Conservation (phyloP, 257 asterid genomes). For the Penstemon barbatus region DNA sequence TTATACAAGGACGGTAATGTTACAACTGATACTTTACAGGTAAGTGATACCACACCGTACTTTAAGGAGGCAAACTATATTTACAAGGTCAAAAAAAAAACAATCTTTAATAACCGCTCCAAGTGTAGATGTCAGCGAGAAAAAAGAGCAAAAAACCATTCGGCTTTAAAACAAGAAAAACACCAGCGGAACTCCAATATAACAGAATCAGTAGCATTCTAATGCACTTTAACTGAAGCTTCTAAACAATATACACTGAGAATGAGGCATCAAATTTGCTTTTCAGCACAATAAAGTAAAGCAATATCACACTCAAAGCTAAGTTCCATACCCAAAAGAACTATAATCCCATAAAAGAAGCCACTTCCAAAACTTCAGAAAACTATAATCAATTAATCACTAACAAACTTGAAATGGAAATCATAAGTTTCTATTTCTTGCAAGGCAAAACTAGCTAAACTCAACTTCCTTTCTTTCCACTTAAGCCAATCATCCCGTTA, state of each 20-base stretch:
- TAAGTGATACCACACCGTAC: no score
- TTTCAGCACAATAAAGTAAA: slow-evolving; percentile 9
- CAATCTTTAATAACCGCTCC: no score
- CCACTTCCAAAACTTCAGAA: background rate
- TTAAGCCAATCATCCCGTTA: slow-evolving; percentile 21
- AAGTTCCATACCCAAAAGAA: slow-evolving; percentile 13
- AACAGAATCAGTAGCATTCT: slow-evolving; percentile 19
- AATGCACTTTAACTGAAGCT: slow-evolving; percentile 7
- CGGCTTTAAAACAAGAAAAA: background rate
- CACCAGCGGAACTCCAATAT: slow-evolving; percentile 14
- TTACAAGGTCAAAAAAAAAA: no score
- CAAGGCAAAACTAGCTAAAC: slow-evolving; percentile 43
- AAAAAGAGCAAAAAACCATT: background rate
- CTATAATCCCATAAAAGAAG: slow-evolving; percentile 12
- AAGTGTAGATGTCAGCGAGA: no score
- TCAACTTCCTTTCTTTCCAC: slow-evolving; percentile 43
- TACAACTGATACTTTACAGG: no score
- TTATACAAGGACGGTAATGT: no score
- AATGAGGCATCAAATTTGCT: slow-evolving; percentile 6
- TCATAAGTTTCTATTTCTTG: slow-evolving; percentile 45
- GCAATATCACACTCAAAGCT: slow-evolving; percentile 28
- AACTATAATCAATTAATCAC: slow-evolving; percentile 3
- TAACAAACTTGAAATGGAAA: slow-evolving; percentile 28
- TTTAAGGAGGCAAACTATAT: no score
- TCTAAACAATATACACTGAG: slow-evolving; percentile 2